phyloP scores from a whole-genome alignment of 169 alveolate species.

The Amoebophrya sp. region DNA sequence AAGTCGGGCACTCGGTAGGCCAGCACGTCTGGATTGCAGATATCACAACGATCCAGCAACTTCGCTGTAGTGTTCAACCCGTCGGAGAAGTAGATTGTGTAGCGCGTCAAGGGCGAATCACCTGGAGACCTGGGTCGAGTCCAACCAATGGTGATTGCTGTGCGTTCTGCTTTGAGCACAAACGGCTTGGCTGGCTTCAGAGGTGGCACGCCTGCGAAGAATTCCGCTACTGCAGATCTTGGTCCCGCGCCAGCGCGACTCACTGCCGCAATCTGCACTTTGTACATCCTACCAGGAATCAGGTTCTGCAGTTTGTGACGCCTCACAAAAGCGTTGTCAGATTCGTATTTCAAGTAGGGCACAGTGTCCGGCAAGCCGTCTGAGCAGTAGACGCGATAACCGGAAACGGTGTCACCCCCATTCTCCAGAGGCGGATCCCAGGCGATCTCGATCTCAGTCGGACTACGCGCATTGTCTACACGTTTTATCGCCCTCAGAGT shows the following conservation, averaged over 20 bases:
- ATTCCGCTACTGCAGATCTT: background rate
- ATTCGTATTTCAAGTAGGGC: background rate
- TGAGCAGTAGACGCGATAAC: conserved; percentile 17
- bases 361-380: conserved; percentile 1
- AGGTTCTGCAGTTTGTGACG: background rate
- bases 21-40: background rate
- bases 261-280: background rate
- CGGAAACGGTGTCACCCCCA: conserved; percentile 21
- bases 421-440: conserved; percentile 12
- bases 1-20: background rate
- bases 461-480: background rate
- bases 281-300: background rate
- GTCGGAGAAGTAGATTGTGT: background rate
- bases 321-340: background rate
- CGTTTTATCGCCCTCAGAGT: background rate
- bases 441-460: background rate
- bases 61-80: conserved; percentile 7
- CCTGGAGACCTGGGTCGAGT: background rate
- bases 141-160: background rate
- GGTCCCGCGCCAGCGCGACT: background rate
- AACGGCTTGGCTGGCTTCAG: background rate
- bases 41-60: background rate
- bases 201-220: conserved; percentile 25
- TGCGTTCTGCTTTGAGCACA: background rate
- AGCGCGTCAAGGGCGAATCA: background rate